Evolutionary conservation across 2,329 filamentous ascomycete species (phyloP).

Genomic region (Coleophoma cylindrospora): DNA sequence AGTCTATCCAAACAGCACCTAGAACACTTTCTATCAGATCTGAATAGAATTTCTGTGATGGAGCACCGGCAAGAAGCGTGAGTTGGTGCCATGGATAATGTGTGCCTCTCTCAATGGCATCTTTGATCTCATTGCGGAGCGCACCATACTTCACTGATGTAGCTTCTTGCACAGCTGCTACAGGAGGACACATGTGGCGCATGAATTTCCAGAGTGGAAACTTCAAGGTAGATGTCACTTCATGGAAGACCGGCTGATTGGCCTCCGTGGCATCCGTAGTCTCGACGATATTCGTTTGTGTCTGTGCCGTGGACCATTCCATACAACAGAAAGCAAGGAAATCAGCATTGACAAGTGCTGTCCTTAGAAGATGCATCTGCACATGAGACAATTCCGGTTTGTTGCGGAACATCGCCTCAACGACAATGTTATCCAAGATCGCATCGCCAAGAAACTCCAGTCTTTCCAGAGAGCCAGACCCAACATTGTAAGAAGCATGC

Average conservation of each 20-base stretch:
- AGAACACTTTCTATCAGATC: conserved; percentile 79
- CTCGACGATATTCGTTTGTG: conserved; percentile 16
- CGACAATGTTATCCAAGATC: conserved; percentile 74
- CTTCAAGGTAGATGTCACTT: conserved; percentile 8
- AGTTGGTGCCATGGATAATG: conserved; percentile 76
- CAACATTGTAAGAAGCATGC: conserved; percentile 56
- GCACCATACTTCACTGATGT: conserved; percentile 18
- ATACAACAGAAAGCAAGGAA: conserved; percentile 76
- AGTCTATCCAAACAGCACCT: conserved; percentile 82
- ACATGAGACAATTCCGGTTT: conserved; percentile 42
- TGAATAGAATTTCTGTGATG: conserved; percentile 72
- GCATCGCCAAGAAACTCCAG: conserved; percentile 88
- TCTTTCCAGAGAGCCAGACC: conserved; percentile 56
- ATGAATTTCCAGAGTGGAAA: conserved; percentile 63
- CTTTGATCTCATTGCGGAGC: conserved; percentile 42
- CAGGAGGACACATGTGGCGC: conserved; percentile 46
- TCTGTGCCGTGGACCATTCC: conserved; percentile 38
- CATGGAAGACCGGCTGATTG: conserved; percentile 9
- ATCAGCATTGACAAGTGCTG: conserved; percentile 73
- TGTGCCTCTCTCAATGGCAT: conserved; percentile 41
- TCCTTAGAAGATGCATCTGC: conserved; percentile 72
- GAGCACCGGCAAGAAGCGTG: conserved; percentile 40
- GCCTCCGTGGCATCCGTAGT: neutral
- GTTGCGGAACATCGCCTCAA: conserved; percentile 46
- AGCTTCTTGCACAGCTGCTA: conserved; percentile 38